Conservation (phyloP, 1,284 basidiomycete species). For the Cryptococcus sp. region DNA sequence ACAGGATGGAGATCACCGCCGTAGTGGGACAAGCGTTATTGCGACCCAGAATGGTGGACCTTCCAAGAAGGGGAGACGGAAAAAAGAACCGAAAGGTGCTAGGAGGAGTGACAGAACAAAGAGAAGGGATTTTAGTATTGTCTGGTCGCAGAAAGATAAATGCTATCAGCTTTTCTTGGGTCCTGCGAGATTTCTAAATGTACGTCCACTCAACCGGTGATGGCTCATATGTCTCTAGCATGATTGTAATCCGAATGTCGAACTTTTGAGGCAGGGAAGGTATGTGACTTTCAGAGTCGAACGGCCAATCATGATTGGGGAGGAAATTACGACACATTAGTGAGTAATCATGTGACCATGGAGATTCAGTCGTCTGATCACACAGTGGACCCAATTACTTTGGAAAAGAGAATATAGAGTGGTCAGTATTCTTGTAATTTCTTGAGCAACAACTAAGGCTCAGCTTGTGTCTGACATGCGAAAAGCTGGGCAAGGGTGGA, state of each 20-base stretch:
- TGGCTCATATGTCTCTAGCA: conserved; percentile 24
- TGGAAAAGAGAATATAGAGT: conserved; percentile 37
- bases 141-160: conserved; percentile 38
- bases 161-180: conserved; percentile 46
- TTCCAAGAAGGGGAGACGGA: conserved; percentile 6
- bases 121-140: conserved; percentile 45
- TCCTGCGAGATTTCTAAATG: conserved; percentile 47
- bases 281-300: conserved; percentile 41
- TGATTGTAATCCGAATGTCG: conserved; percentile 46
- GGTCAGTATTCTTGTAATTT: conserved; percentile 17
- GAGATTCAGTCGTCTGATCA: background rate
- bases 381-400: conserved; percentile 6
- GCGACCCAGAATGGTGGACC: background rate
- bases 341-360: conserved; percentile 15
- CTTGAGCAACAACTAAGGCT: conserved; percentile 2
- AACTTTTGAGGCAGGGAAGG: conserved; percentile 35
- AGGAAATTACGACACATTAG: conserved; percentile 47
- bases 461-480: conserved; percentile 42
- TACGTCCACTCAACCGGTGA: conserved; percentile 12
- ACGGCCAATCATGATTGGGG: conserved; percentile 36
- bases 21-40: background rate
- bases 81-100: conserved; percentile 13
- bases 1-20: background rate
- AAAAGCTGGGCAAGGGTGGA: conserved; percentile 20
- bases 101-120: conserved; percentile 34